These are phyloP conservation scores for Marvania coccoides DNA, from an alignment of 139 green algal species.

Conservation along the genomic window DNA sequence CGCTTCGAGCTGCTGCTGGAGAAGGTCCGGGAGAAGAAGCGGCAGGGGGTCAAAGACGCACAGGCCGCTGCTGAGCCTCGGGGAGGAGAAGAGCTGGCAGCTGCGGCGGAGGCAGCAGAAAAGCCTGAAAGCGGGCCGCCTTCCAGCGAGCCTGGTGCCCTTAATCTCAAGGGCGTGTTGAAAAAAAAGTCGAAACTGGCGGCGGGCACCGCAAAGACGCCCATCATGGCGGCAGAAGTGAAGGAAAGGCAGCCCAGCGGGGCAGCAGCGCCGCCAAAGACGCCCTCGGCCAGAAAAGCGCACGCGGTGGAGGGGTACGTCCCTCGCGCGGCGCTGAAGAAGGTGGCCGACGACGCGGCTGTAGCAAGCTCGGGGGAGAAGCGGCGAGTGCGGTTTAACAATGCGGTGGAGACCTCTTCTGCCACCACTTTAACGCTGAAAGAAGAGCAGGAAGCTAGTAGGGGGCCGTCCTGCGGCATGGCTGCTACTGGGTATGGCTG, in stretches of 20 bases:
- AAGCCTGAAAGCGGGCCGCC: background rate
- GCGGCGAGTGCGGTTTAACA: slow-evolving; percentile 12
- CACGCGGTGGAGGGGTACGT: slow-evolving; percentile 26
- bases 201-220: slow-evolving; percentile 14
- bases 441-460: too few relatives aligned
- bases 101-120: background rate
- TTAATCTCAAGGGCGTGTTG: slow-evolving; percentile 3
- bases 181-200: slow-evolving; percentile 18
- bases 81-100: background rate
- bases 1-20: slow-evolving; percentile 15
- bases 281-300: background rate
- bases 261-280: slow-evolving; percentile 4
- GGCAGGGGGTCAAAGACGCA: background rate
- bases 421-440: too few relatives aligned
- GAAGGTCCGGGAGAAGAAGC: background rate
- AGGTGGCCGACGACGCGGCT: background rate
- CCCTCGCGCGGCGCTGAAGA: background rate
- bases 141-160: too few relatives aligned
- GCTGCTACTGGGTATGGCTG: background rate
- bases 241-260: slow-evolving; percentile 9
- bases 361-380: background rate
- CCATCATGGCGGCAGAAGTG: slow-evolving; percentile 26
- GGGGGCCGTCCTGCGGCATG: background rate
- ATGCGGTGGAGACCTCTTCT: background rate
- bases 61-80: too few relatives aligned